Conservation (phyloP, 768 basidiomycete genomes). For the Suillus plorans region DNA sequence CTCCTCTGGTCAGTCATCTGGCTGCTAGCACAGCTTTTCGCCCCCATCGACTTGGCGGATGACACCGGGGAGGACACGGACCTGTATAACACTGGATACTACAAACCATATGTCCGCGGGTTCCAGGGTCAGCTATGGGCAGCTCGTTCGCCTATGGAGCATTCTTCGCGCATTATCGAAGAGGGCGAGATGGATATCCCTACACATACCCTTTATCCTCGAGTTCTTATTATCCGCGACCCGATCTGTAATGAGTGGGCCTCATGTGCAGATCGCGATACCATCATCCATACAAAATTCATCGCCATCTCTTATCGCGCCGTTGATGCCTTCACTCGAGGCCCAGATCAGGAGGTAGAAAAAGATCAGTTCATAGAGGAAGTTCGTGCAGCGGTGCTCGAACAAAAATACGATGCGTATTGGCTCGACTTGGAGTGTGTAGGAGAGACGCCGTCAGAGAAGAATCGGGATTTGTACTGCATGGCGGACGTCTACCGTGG, state of each 20-base stretch:
- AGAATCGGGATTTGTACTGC: constrained; percentile 18
- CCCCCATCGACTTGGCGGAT: background rate
- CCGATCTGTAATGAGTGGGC: constrained; percentile 6
- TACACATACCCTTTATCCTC: constrained; percentile 16
- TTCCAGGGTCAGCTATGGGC: constrained; percentile 21
- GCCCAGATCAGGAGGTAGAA: constrained; percentile 6
- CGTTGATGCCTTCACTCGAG: constrained; percentile 10
- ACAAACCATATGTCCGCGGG: constrained; percentile 9
- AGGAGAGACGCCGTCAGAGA: constrained; percentile 14
- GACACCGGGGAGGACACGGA: background rate
- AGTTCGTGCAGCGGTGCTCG: constrained; percentile 10
- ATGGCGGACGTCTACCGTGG: constrained; percentile 20
- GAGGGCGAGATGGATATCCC: constrained; percentile 8
- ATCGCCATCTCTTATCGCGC: constrained; percentile 19
- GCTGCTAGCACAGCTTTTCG: background rate
- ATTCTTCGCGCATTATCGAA: constrained; percentile 11
- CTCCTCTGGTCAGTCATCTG: constrained; percentile 15
- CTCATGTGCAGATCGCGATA: background rate
- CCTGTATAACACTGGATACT: constrained; percentile 4
- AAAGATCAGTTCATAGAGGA: constrained; percentile 10
- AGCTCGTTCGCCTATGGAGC: constrained; percentile 19
- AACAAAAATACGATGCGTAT: constrained; percentile 11
- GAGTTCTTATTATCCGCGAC: constrained; percentile 10
- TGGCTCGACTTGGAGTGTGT: constrained; percentile 22
- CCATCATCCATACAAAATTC: constrained; percentile 11